Evolutionary conservation across 1,284 basidiomycete species (phyloP), one percentile per base, ranked within the genome.

Genomic region (Apiotrichum gracile): DNA sequence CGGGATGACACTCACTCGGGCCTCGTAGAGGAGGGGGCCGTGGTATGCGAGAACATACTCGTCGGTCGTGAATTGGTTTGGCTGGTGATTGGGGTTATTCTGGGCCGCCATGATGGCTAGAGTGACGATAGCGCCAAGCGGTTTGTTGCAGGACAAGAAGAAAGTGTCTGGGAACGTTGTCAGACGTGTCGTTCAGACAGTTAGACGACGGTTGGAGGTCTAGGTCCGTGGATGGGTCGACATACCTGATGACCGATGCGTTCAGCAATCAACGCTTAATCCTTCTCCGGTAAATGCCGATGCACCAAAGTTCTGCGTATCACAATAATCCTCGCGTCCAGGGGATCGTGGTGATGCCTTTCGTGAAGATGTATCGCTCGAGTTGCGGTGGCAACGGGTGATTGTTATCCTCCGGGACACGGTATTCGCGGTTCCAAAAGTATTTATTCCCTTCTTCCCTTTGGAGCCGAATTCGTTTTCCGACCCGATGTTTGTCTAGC

Each of bases 21-120:
- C 93, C 74, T 93, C 88, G 74, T 97, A 97, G 57, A 97, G 85
- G 38, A 97, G 80, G 4, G 91, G 91, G 0, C 91, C 91, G 69
- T 97, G 93, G 72, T 88, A 96, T 76, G 92, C 96, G 13, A 97
- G 79, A 6, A 92, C 88, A 63, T 85, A 84, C 75, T 97, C 92
- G 68, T 85, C 83, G 29, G 66, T 66, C 52, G 63, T 69, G 59
- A 73, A 73, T 48, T 72, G 66, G 49, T 70, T 72, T 9, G 55
- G 55, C 34, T 54, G 49, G 35, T 61, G 59, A 21, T 55, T 49
- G 31, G 49, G 33, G 45, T 47, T 50, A 38, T 52, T 56, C 16
- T 38, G 42, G 22, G 49, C 42, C 21, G 57, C 55, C 61, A 65
- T 67, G 22, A 33, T 55, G 51, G 26, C 35, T 22, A 17, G 10